These are phyloP conservation scores for Nakaseomyces glabratus DNA, from an alignment of 1,139 yeast genomes.

Conservation along the genomic window DNA sequence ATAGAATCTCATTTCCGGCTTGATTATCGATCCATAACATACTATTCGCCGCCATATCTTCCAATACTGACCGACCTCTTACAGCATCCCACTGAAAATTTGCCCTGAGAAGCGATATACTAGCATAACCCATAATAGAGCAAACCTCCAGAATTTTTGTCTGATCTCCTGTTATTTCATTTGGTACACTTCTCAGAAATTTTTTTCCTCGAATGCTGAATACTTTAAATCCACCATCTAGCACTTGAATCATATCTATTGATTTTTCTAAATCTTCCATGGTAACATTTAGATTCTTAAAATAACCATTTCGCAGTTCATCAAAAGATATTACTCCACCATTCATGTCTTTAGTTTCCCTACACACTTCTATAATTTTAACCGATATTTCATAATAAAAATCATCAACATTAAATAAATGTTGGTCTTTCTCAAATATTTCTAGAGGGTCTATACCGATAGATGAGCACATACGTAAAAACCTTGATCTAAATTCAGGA, in stretches of 20 bases:
- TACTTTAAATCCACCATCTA: constrained; percentile 42
- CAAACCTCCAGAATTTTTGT: constrained; percentile 63
- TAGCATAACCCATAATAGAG: constrained; percentile 61
- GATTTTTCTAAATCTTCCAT: constrained; percentile 44
- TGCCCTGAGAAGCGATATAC: constrained; percentile 52
- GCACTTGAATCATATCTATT: constrained; percentile 34
- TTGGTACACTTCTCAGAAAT: constrained; percentile 41
- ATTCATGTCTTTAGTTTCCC: constrained; percentile 57
- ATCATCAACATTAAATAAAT: constrained; percentile 41
- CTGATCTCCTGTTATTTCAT: constrained; percentile 56
- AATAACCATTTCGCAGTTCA: constrained; percentile 40
- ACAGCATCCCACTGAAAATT: constrained; percentile 64
- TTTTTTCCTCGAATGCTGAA: constrained; percentile 35
- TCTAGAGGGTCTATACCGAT: constrained; percentile 81
- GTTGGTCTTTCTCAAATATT: constrained; percentile 27
- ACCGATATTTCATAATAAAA: constrained; percentile 60
- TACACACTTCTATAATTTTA: constrained; percentile 65
- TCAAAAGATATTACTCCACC: constrained; percentile 70
- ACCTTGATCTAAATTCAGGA: constrained; percentile 57
- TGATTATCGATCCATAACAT: constrained; percentile 68
- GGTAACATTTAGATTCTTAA: constrained; percentile 33
- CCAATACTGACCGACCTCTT: constrained; percentile 55
- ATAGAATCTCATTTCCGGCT: constrained; percentile 43
- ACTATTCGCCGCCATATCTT: constrained; percentile 75
- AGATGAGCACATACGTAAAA: constrained; percentile 64